Evolutionary conservation across 345 rosid genomes (phyloP), one percentile per base, ranked within the genome.

Genomic region (Sonneratia caseolaris): DNA sequence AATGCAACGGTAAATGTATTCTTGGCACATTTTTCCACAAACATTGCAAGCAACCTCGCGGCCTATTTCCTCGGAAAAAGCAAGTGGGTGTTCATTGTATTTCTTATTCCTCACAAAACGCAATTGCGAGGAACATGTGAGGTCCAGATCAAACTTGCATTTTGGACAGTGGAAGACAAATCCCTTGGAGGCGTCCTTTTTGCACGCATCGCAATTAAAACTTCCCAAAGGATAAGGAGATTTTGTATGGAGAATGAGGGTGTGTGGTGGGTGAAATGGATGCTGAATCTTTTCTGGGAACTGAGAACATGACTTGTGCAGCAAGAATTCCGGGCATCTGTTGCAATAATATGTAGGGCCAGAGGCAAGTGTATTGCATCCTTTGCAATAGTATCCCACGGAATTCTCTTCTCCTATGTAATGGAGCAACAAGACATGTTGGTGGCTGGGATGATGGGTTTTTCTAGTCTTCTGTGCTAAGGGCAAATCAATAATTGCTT

Each of bases 301-400:
- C 40, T 35, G 48, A 36, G 68, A 19, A 6, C 77, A 69, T 21
- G 62, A 74, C 53, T 61, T 69, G 62, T 37, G 77, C 67, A 74
- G 49, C 11, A 64, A 66, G 27, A 66, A 66, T 5, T 57, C 11
- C 69, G 48, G 45, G 47, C 69, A 66, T 66, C 37, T 48, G 8
- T 24, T 42, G 24, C 69, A 66, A 27, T 7, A 66, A 47, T 66
- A 66, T 5, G 69, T 66, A 4, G 69, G 47, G 47, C 69, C 69
- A 4, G 69, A 66, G 11, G 19, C 37, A 47, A 48, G 37, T 18
- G 1, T 22, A n/a, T 51, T 37, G 36, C 77, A 69, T 9, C 62
- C 73, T n/a, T 37, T 61, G 69, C 77, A 74, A 62, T 61, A 10
- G 45, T 7, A 24, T 32, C 22, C 27, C 22, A 42, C 24, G 55